Evolutionary conservation across 345 rosid genomes (phyloP).

Genomic region (Dimocarpus longan): DNA sequence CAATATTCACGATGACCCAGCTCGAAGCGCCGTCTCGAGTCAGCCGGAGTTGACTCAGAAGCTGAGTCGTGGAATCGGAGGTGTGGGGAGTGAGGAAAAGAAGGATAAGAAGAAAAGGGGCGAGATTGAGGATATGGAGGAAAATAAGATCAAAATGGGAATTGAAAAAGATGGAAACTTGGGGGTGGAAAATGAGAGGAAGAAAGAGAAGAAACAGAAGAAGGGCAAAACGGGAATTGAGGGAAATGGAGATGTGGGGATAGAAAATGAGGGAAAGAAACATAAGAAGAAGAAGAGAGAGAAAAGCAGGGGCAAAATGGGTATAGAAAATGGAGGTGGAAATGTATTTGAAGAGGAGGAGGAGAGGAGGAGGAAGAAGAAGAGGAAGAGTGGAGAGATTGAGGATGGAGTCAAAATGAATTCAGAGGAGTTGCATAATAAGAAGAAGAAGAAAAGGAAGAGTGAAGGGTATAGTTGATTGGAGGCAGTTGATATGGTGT

Average conservation of each 20-base stretch:
- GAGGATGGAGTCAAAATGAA: slow-evolving; percentile 23
- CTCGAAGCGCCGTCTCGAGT: slow-evolving; percentile 10
- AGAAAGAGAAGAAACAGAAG: slow-evolving; percentile 11
- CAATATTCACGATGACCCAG: neutral
- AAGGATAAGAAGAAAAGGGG: slow-evolving; percentile 13
- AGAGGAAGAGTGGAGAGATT: slow-evolving; percentile 33
- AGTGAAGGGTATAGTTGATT: slow-evolving; percentile 10
- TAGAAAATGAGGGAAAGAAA: slow-evolving; percentile 18
- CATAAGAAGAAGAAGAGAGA: slow-evolving; percentile 16
- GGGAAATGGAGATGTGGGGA: slow-evolving; percentile 18
- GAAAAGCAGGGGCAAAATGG: neutral
- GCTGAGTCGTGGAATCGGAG: neutral
- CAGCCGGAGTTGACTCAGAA: slow-evolving; percentile 10
- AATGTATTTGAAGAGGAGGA: slow-evolving; percentile 8
- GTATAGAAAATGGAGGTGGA: neutral
- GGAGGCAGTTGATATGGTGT: neutral
- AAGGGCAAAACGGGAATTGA: slow-evolving; percentile 5
- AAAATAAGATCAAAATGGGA: slow-evolving; percentile 17
- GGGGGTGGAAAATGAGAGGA: slow-evolving; percentile 12
- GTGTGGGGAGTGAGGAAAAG: neutral
- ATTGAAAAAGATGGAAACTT: neutral
- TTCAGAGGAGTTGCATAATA: slow-evolving; percentile 35
- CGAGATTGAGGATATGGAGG: slow-evolving; percentile 17
- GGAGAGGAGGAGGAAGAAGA: slow-evolving; percentile 19
- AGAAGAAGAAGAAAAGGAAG: slow-evolving; percentile 47